Base-by-base conservation (phyloP, 768 basidiomycete genomes). In the Candolleomyces efflorescens region DNA sequence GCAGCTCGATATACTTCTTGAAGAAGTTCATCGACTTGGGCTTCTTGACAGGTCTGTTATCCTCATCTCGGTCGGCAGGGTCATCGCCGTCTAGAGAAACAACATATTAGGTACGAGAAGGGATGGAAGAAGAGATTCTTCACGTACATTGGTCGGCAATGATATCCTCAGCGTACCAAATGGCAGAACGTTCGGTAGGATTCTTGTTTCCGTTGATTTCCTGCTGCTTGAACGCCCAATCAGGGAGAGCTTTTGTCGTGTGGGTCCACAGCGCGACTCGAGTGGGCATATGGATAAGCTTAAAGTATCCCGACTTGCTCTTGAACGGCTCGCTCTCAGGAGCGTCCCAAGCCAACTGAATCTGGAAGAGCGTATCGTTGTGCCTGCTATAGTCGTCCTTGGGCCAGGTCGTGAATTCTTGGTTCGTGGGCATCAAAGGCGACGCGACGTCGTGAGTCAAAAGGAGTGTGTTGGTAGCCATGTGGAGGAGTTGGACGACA, bases 131-230 rank as follows among this genome's bases (percentile, higher is more conserved):
- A 24, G 45, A 65, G 64, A 61, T 47, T n/a, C n/a, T n/a, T n/a
- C 22, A 72, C 89, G 69, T 62, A 93, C 92, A 74, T 55, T 85
- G 87, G 61, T 85, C 87, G 37, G 77, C 72, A 12, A 96, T 71
- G 58, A 99, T 86, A 24, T 90, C 84, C 60, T 98, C 88, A 15
- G 90, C 86, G 69, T 82, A 92, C 97, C 97, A 99, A 15, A 85
- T 85, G 2, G 91, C 89, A 13, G 84, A 84, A 68, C 84, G 87
- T 56, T 97, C 97, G 7, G 77, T 70, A 4, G 89, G 76, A 58
- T 90, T 94, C 78, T 98, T 99, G 75, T 97, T 94, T 0, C 97
- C 97, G 65, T 99, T 99, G 61, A 99, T 84, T 68, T 98, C 97
- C 68, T 98, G 94, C 69, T 98, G 96, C 68, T 90, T 90, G 79